phyloP scores from a whole-genome alignment of 805 yeast species.

The Hanseniaspora pseudoguilliermondii region DNA sequence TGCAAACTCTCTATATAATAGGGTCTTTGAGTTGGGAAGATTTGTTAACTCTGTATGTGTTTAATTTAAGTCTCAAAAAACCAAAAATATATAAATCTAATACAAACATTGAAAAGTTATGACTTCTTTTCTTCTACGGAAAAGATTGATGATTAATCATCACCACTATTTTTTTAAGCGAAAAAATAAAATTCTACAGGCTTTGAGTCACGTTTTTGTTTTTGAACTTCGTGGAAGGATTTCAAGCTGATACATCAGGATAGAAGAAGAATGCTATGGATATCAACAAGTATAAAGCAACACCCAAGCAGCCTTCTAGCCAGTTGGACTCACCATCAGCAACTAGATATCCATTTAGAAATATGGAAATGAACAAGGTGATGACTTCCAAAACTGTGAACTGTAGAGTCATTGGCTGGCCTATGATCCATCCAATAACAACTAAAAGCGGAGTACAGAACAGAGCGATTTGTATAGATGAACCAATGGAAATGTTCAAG shows the following conservation, averaged over 20 bases:
- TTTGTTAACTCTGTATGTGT: too few species aligned
- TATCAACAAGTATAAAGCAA: constrained; percentile 73
- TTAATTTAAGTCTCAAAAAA: too few species aligned
- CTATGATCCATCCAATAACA: constrained; percentile 80
- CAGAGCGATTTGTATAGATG: constrained; percentile 86
- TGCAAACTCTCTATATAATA: not conserved
- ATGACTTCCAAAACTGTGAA: constrained; percentile 92
- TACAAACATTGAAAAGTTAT: too few species aligned
- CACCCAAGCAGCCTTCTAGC: constrained; percentile 89
- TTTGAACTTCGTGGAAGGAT: not conserved
- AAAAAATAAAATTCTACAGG: not conserved
- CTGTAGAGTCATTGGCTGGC: constrained; percentile 82
- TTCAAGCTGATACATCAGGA: constrained; percentile 40
- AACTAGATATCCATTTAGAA: constrained; percentile 73
- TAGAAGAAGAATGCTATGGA: constrained; percentile 84
- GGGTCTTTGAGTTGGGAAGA: not conserved
- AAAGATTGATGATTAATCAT: not conserved
- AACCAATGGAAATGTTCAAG: constrained; percentile 91
- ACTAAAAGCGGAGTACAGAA: constrained; percentile 95
- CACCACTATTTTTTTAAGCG: not conserved
- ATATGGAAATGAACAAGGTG: constrained; percentile 76
- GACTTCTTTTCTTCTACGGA: too few species aligned
- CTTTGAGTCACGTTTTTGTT: not conserved
- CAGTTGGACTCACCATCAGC: constrained; percentile 92
- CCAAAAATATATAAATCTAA: too few species aligned